Percentiles rank a stretch among this genome's conserved stretches.
phyloP scores from a whole-genome alignment of 2,329 filamentous ascomycete species.

The Calonectria pseudoreteaudii region DNA sequence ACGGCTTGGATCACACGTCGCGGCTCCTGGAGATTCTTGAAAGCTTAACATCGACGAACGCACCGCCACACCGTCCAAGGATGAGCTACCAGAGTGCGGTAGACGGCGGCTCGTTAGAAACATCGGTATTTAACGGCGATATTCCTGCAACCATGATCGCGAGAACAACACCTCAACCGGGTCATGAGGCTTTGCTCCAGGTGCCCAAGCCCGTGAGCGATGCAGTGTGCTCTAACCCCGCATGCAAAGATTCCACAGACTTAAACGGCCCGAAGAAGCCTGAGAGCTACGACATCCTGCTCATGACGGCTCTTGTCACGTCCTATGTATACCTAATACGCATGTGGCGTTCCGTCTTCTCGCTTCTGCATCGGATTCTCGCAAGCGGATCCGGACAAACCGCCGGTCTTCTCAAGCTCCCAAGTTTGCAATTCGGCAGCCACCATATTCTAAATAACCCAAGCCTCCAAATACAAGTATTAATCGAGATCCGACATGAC shows the following conservation, averaged over 20 bases:
- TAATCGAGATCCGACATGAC: neutral
- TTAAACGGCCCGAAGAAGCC: neutral
- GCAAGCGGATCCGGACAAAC: neutral
- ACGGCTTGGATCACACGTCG: neutral
- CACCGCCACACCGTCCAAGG: neutral
- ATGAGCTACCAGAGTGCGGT: neutral
- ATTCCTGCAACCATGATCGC: neutral
- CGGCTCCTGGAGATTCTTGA: neutral
- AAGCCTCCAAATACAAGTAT: neutral
- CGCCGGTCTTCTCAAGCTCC: neutral
- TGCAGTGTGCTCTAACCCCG: neutral
- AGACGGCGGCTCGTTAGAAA: neutral
- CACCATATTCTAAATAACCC: neutral
- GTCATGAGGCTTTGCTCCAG: neutral
- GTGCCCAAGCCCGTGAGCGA: neutral
- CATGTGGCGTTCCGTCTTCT: neutral
- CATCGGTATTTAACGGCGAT: neutral
- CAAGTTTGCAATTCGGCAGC: neutral
- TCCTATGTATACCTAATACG: neutral
- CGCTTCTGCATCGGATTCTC: neutral
- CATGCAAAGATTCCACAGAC: neutral
- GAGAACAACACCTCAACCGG: neutral
- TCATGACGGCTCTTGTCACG: neutral
- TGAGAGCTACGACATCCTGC: neutral
- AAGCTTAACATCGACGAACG: neutral